Evolutionary conservation across 768 basidiomycete genomes (phyloP).

Genomic region (Mycena belliarum): DNA sequence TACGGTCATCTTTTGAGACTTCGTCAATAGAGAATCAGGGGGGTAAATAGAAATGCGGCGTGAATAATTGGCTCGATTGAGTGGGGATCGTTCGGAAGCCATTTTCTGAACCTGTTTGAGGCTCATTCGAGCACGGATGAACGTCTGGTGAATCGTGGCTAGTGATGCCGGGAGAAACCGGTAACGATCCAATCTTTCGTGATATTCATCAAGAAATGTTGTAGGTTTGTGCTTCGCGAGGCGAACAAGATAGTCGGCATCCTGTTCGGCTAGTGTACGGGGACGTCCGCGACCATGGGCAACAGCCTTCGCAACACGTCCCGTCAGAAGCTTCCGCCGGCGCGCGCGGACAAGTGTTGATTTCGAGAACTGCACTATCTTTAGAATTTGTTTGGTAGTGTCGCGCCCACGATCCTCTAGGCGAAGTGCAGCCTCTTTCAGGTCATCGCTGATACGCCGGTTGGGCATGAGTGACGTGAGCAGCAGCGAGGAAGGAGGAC

Average conservation of each 20-base stretch:
- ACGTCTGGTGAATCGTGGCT: constrained; percentile 25
- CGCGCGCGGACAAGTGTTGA: neutral
- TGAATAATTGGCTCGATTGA: constrained; percentile 20
- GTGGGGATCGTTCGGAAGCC: constrained; percentile 24
- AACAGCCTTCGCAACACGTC: constrained; percentile 12
- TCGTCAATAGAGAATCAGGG: constrained; percentile 15
- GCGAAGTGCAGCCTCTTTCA: neutral
- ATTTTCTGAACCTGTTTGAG: constrained; percentile 26
- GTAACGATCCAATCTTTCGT: neutral
- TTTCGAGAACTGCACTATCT: neutral
- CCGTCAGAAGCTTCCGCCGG: neutral
- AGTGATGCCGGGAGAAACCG: constrained; percentile 7
- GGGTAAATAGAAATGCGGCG: constrained; percentile 24
- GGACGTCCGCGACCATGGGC: constrained; percentile 24
- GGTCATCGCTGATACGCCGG: neutral
- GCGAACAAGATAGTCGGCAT: neutral
- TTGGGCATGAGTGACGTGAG: neutral
- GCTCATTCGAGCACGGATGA: constrained; percentile 23
- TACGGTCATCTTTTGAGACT: neutral
- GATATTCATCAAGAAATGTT: neutral
- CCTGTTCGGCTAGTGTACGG: constrained; percentile 6
- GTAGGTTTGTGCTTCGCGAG: neutral
- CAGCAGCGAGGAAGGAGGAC: too few relatives aligned
- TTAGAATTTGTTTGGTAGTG: neutral
- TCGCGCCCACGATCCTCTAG: neutral